Base-by-base conservation (phyloP, 1,284 basidiomycete species). In the Gymnopus androsaceus region DNA sequence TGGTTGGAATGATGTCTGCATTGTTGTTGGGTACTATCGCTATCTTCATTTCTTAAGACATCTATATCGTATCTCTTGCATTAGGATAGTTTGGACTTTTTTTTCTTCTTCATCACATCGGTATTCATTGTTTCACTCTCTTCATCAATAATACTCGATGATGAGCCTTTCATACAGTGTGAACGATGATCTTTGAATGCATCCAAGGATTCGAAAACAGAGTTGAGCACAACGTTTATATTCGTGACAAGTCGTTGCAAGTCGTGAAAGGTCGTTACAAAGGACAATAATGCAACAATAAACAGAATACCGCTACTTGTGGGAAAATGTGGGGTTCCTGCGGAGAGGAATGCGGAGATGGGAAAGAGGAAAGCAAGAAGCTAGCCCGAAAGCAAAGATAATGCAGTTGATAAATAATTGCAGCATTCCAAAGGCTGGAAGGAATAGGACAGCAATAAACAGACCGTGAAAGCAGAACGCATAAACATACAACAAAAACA, bases 1-100 rank as follows among this genome's bases (percentile, higher is more conserved):
- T 54, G 14, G 15, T 53, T 44, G 54, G 58, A 2, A 56, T 59
- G 58, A 47, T 48, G 34, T 42, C 47, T 28, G 58, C 58, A 14
- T 41, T 59, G 38, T 14, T 56, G 19, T 42, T 59, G 34, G 58
- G 58, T 25, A 40, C 44, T 5, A 33, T 56, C 36, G 55, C 55
- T 4, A 3, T 52, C 7, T 37, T 52, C 33, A 33, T 56, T 30
- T 47, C 42, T 19, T 56, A 42, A 54, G 37, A 25, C 25, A 14
- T 44, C 17, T 11, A 11, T 21, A 21, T 21, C n/a, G n/a, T n/a
- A n/a, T n/a, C n/a, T n/a, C n/a, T n/a, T 41, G 38, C 38, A 19
- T 45, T 4, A 4, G 44, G 19, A 46, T 27, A 30, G 5, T 15
- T 14, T 31, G 44, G 44, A 46, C 44, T 31, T 28, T 46, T 46